A percentile compares a stretch with the other conserved stretches of the same genome.
These are phyloP conservation scores for Hippophae gyantsensis DNA, from an alignment of 306 rosid genomes.

Conservation along the genomic window DNA sequence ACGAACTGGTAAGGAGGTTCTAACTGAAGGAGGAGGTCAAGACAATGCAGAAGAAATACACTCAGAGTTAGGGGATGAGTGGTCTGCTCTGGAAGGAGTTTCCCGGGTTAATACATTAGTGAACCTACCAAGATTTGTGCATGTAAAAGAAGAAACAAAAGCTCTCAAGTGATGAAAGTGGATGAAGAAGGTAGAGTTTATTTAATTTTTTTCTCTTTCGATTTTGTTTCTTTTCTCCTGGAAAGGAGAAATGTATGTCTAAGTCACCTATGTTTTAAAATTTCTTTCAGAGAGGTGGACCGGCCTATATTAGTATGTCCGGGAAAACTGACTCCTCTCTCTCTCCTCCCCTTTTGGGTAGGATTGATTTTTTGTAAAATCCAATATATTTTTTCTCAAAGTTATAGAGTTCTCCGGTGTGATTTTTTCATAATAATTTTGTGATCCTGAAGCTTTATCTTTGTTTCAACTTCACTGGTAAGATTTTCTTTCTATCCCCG, in stretches of 20 bases:
- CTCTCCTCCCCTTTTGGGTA: slow-evolving; percentile 10
- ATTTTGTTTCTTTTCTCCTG: slow-evolving; percentile 19
- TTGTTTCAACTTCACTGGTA: not conserved
- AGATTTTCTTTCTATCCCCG: not conserved
- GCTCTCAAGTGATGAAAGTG: slow-evolving; percentile 29
- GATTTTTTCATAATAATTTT: slow-evolving; percentile 11
- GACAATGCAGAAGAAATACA: slow-evolving; percentile 36
- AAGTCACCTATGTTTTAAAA: slow-evolving; percentile 19
- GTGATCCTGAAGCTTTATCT: slow-evolving; percentile 19
- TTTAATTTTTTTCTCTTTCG: slow-evolving; percentile 18
- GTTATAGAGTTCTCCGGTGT: not conserved
- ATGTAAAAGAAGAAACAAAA: slow-evolving; percentile 53
- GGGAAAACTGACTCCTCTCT: slow-evolving; percentile 40
- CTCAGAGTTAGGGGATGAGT: slow-evolving; percentile 45
- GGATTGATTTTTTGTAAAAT: slow-evolving; percentile 37
- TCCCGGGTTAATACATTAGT: slow-evolving; percentile 90
- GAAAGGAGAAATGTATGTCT: slow-evolving; percentile 12
- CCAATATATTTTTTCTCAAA: slow-evolving; percentile 9
- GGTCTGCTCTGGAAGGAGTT: slow-evolving; percentile 98
- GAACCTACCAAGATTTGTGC: slow-evolving; percentile 80
- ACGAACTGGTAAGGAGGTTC: slow-evolving; percentile 29
- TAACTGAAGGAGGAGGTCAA: slow-evolving; percentile 28
- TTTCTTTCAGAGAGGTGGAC: slow-evolving; percentile 43
- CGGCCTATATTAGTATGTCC: slow-evolving; percentile 72
- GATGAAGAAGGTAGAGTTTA: slow-evolving; percentile 12